Percentiles rank a stretch among this genome's conserved stretches.
Conservation (phyloP, 2,329 filamentous ascomycete genomes). For the Colletotrichum karsti region DNA sequence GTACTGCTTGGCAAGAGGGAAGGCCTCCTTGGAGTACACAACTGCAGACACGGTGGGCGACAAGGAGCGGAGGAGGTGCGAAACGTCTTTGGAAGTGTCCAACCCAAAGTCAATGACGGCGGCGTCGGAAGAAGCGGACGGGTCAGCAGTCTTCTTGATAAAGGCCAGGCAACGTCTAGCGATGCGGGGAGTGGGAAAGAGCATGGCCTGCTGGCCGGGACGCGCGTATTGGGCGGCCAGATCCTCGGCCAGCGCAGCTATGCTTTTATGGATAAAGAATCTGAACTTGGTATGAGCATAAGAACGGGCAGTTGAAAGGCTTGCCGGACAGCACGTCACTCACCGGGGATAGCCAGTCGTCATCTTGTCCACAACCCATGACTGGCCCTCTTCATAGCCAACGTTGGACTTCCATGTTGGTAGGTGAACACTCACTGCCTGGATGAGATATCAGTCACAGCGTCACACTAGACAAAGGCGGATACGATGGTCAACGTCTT, state of each 20-base stretch:
- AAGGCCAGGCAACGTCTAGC: constrained; percentile 82
- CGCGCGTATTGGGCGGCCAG: constrained; percentile 72
- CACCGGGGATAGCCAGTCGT: constrained; percentile 89
- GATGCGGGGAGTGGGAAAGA: constrained; percentile 78
- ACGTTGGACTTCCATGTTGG: constrained; percentile 93
- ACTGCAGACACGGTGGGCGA: constrained; percentile 73
- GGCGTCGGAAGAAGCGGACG: constrained; percentile 57
- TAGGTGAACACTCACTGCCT: constrained; percentile 96
- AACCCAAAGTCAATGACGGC: constrained; percentile 71
- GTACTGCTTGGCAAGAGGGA: constrained; percentile 84
- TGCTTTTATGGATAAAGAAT: constrained; percentile 91
- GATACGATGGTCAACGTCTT: too few species aligned
- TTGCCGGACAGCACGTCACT: constrained; percentile 27
- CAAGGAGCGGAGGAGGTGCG: constrained; percentile 61
- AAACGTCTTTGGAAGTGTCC: constrained; percentile 60
- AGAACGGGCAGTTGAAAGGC: neutral
- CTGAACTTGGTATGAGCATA: constrained; percentile 52
- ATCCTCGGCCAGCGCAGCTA: constrained; percentile 75
- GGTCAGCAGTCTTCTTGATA: constrained; percentile 66
- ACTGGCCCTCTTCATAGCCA: constrained; percentile 91
- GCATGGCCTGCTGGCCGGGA: constrained; percentile 74
- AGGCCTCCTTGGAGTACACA: constrained; percentile 73
- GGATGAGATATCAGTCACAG: neutral
- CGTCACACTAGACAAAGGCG: neutral
- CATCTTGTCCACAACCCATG: constrained; percentile 88